Evolutionary conservation across 2,329 filamentous ascomycete genomes (phyloP).

Genomic region (Penicillium sclerotiorum): DNA sequence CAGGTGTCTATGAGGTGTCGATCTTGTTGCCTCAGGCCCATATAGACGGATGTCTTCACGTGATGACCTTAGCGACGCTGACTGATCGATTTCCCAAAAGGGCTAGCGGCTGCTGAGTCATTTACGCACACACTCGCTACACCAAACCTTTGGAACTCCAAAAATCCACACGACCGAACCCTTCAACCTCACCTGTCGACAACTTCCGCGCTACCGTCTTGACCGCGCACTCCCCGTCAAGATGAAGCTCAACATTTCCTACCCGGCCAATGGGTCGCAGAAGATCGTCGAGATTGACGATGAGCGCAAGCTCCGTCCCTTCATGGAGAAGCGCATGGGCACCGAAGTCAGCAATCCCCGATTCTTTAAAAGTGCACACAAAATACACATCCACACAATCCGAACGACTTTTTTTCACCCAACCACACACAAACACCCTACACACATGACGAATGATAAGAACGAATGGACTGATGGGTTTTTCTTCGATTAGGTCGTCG

Average conservation of each 20-base stretch:
- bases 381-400: constrained; percentile 10
- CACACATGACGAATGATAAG: constrained; percentile 19
- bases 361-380: constrained; percentile 17
- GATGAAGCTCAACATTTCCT: constrained; percentile 81
- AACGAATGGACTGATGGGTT: constrained; percentile 36
- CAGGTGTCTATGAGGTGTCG: neutral
- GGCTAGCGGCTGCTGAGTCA: constrained; percentile 41
- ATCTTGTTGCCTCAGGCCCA: neutral
- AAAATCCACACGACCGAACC: constrained; percentile 43
- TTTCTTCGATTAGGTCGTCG: constrained; percentile 67
- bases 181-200: constrained; percentile 46
- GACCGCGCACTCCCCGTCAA: constrained; percentile 55
- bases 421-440: constrained; percentile 11
- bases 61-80: constrained; percentile 22
- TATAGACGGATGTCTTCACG: constrained; percentile 2
- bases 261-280: constrained; percentile 99
- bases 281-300: constrained; percentile 99
- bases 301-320: constrained; percentile 98
- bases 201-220: constrained; percentile 50
- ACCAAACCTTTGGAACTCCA: constrained; percentile 36
- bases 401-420: constrained; percentile 1
- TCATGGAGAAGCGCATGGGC: constrained; percentile 95
- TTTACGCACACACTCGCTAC: constrained; percentile 47
- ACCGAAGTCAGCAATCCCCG: constrained; percentile 47
- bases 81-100: constrained; percentile 15